Conservation (phyloP, 192 early-diverging fungal genomes). For the Paraglomus brasilianum region DNA sequence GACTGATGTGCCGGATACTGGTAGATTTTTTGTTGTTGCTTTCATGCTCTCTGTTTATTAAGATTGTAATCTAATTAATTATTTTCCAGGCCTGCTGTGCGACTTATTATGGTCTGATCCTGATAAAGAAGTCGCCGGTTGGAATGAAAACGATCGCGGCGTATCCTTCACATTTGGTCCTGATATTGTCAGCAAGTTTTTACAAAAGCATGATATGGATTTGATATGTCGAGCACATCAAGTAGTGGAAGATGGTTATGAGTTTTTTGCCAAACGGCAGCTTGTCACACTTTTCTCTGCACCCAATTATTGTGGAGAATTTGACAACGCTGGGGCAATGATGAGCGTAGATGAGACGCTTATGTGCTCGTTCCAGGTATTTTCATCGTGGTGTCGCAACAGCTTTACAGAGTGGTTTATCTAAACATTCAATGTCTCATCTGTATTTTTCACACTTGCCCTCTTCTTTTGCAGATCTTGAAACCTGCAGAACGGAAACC, state of each 20-base stretch:
- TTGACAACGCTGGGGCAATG: slow-evolving; percentile 86
- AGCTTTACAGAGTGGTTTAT: too few relatives aligned
- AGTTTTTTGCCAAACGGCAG: slow-evolving; percentile 97
- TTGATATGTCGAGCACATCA: slow-evolving; percentile 98
- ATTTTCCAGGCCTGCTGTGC: slow-evolving; percentile 67
- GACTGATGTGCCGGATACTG: slow-evolving; percentile 97
- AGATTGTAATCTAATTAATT: slow-evolving; percentile 14
- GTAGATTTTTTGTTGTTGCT: slow-evolving; percentile 41
- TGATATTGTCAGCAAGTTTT: slow-evolving; percentile 88
- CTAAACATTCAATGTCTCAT: too few relatives aligned
- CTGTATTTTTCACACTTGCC: background rate
- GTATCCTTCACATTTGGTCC: slow-evolving; percentile 96
- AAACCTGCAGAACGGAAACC: slow-evolving; percentile 94
- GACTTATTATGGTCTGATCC: slow-evolving; percentile 98
- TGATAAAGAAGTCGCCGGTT: slow-evolving; percentile 93
- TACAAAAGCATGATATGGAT: slow-evolving; percentile 97
- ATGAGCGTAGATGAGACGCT: slow-evolving; percentile 85
- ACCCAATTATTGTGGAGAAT: slow-evolving; percentile 96
- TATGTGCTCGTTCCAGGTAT: slow-evolving; percentile 83
- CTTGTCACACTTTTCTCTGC: slow-evolving; percentile 95
- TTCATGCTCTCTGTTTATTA: background rate
- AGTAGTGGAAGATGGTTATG: slow-evolving; percentile 98
- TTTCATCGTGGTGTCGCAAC: too few relatives aligned
- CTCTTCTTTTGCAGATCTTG: slow-evolving; percentile 64
- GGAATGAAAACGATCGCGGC: slow-evolving; percentile 97